phyloP scores from a whole-genome alignment of 2,329 filamentous ascomycete species.

The Paraphaeosphaeria sporulosa region DNA sequence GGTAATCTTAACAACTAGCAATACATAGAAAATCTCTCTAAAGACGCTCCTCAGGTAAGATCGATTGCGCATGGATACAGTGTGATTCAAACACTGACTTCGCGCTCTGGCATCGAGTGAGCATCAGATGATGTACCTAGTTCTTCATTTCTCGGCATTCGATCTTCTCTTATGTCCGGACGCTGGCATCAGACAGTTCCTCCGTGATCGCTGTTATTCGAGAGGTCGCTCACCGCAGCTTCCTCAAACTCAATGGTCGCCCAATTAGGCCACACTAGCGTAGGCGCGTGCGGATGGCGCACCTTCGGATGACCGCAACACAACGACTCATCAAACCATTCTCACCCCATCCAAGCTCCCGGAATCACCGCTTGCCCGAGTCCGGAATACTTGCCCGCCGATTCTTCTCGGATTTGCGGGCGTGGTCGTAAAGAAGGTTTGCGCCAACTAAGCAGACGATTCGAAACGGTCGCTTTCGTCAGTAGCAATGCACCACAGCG shows the following conservation, averaged over 20 bases:
- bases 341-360: conserved; percentile 8
- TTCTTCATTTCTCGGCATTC: neutral
- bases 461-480: neutral
- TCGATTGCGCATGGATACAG: no score
- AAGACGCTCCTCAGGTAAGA: no score
- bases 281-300: conserved; percentile 3
- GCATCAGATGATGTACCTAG: neutral
- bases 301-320: conserved; percentile 14
- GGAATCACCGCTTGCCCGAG: conserved; percentile 6
- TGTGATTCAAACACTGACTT: no score
- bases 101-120: no score
- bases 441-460: neutral
- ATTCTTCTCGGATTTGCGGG: conserved; percentile 4
- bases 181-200: neutral
- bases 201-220: neutral
- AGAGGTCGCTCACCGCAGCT: neutral
- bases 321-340: conserved; percentile 4
- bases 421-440: neutral
- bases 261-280: neutral
- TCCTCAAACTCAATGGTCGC: neutral
- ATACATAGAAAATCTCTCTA: no score
- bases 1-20: no score
- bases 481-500: neutral
- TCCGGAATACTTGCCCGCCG: neutral
- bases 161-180: neutral